A percentile compares a stretch with the other conserved stretches of the same genome.
Evolutionary conservation across 768 basidiomycete genomes (phyloP).

Genomic region (Hericium alpestre): DNA sequence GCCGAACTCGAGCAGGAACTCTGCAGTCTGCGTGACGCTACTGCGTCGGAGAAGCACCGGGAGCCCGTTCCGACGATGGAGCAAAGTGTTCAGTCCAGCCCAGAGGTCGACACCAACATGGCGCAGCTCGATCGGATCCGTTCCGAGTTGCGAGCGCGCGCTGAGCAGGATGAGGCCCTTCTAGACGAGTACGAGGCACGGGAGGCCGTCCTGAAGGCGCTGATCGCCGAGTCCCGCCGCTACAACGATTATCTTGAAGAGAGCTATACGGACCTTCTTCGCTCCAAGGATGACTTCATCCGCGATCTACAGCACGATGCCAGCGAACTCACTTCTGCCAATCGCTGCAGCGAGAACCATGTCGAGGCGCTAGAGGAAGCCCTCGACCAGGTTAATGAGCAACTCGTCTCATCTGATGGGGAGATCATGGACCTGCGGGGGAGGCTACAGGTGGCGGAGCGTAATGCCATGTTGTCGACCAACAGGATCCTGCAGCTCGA

Average conservation of each 20-base stretch:
- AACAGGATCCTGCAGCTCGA: conserved; percentile 15
- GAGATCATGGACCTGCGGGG: conserved; percentile 11
- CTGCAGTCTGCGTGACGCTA: background rate
- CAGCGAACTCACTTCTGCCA: conserved; percentile 1
- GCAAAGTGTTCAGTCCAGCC: background rate
- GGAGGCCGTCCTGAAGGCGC: conserved; percentile 3
- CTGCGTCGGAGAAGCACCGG: background rate
- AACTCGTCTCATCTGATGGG: conserved; percentile 7
- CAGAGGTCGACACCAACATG: conserved; percentile 1
- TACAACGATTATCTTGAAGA: conserved; percentile 11
- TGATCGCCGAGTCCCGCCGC: conserved; percentile 8
- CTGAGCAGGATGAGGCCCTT: background rate
- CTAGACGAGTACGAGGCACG: conserved; percentile 7
- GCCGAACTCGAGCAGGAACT: conserved; percentile 7
- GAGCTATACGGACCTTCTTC: conserved; percentile 2
- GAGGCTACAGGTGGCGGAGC: conserved; percentile 11
- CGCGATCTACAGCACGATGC: conserved; percentile 9
- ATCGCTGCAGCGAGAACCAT: conserved; percentile 1
- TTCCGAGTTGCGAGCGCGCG: background rate
- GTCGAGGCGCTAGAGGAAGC: conserved; percentile 5
- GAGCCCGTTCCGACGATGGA: conserved; percentile 1
- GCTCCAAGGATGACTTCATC: conserved; percentile 13
- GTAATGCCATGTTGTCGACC: conserved; percentile 10
- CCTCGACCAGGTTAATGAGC: conserved; percentile 7
- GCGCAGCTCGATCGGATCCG: background rate